Evolutionary conservation across 2,329 filamentous ascomycete species (phyloP).

Genomic region (Dothistroma pini): DNA sequence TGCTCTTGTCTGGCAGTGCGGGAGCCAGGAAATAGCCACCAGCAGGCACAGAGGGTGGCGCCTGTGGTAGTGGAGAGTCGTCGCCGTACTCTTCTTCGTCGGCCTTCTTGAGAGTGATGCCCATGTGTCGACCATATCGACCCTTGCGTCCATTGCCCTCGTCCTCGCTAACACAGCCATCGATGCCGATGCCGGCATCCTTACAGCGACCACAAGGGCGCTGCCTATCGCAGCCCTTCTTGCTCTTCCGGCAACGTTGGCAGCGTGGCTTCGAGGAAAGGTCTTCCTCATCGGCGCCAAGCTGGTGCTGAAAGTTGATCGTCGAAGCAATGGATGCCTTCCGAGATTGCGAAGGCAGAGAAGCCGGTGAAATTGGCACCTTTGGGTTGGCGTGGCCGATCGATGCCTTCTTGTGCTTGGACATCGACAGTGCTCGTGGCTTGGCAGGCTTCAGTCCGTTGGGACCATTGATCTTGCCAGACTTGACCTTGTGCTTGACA

Average conservation of each 20-base stretch:
- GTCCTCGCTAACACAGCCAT: slow-evolving; percentile 95
- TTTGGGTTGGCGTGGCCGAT: slow-evolving; percentile 32
- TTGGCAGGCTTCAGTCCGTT: slow-evolving; percentile 38
- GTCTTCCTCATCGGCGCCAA: slow-evolving; percentile 73
- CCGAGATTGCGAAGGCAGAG: slow-evolving; percentile 64
- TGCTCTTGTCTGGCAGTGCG: slow-evolving; percentile 58
- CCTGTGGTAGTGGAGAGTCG: slow-evolving; percentile 14
- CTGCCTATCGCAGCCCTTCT: slow-evolving; percentile 97
- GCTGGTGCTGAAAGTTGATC: slow-evolving; percentile 59
- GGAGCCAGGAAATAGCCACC: slow-evolving; percentile 35
- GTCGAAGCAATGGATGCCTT: slow-evolving; percentile 65
- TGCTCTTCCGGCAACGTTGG: slow-evolving; percentile 98
- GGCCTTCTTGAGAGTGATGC: slow-evolving; percentile 61
- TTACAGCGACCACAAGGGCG: slow-evolving; percentile 92
- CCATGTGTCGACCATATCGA: slow-evolving; percentile 73
- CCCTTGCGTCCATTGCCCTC: slow-evolving; percentile 97
- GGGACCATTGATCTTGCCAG: slow-evolving; percentile 26
- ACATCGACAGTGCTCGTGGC: slow-evolving; percentile 43
- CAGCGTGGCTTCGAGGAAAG: slow-evolving; percentile 94
- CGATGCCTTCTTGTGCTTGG: slow-evolving; percentile 50
- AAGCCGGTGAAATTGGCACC: slow-evolving; percentile 53
- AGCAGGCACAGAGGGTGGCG: slow-evolving; percentile 31
- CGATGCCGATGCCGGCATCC: slow-evolving; percentile 87
- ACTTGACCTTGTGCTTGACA: slow-evolving; percentile 43
- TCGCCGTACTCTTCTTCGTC: slow-evolving; percentile 22